These are phyloP conservation scores for Excoecaria cochinchinensis DNA, from an alignment of 345 rosid species.

Conservation along the genomic window DNA sequence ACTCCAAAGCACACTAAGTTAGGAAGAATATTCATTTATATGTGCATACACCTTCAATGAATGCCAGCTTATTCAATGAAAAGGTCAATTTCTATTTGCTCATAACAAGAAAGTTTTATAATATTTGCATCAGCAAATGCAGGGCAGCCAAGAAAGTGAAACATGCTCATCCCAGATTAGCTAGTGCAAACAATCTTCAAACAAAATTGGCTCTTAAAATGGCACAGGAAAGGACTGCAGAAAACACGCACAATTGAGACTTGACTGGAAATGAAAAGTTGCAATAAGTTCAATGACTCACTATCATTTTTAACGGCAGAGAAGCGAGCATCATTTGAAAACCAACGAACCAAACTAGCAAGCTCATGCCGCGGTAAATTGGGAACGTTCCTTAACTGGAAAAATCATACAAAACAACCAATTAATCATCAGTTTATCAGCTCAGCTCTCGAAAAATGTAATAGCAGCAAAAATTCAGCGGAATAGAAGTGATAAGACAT, in stretches of 20 bases:
- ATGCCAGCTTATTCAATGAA: neutral
- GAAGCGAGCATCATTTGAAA: constrained; percentile 45
- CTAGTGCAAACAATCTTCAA: no score
- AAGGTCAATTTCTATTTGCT: neutral
- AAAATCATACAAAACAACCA: neutral
- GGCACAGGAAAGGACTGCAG: neutral
- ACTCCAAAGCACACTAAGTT: neutral
- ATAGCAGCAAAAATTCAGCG: neutral
- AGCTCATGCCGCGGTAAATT: constrained; percentile 48
- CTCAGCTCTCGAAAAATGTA: neutral
- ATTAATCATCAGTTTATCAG: neutral
- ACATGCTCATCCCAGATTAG: neutral
- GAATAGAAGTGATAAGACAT: neutral
- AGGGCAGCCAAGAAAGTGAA: neutral
- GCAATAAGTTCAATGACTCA: constrained; percentile 18
- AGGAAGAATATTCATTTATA: neutral
- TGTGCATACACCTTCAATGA: neutral
- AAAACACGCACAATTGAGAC: neutral
- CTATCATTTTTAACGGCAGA: constrained; percentile 51
- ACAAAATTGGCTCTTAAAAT: no score
- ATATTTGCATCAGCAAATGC: neutral
- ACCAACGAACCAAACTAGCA: constrained; percentile 51
- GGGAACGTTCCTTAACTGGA: constrained; percentile 62
- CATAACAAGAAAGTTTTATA: neutral
- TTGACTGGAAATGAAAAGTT: neutral